Evolutionary conservation across 768 basidiomycete species (phyloP).

Genomic region (Lepiota venenata): DNA sequence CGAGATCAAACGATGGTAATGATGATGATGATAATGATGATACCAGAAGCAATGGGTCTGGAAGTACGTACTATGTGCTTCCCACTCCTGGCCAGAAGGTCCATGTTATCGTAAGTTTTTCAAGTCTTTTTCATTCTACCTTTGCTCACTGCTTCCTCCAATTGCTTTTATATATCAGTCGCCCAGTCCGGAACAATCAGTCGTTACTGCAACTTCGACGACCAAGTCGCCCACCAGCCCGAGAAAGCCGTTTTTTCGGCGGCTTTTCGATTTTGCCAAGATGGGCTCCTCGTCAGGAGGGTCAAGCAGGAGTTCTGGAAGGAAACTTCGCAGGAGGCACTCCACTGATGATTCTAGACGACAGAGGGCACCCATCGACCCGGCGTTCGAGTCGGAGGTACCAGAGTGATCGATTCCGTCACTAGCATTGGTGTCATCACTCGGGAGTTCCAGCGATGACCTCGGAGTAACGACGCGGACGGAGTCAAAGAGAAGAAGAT

Average conservation of each 20-base stretch:
- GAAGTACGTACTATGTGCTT: slow-evolving; percentile 73
- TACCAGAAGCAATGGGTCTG: slow-evolving; percentile 51
- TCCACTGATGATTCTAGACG: slow-evolving; percentile 37
- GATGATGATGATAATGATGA: slow-evolving; percentile 29
- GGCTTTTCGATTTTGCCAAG: slow-evolving; percentile 49
- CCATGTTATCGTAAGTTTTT: slow-evolving; percentile 63
- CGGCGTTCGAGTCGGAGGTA: not conserved
- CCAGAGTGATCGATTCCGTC: not conserved
- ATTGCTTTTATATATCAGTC: slow-evolving; percentile 22
- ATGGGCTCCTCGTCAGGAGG: slow-evolving; percentile 31
- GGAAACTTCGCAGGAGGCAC: slow-evolving; percentile 46
- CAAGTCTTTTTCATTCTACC: slow-evolving; percentile 11
- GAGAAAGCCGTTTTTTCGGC: slow-evolving; percentile 60
- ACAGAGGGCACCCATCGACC: slow-evolving; percentile 1
- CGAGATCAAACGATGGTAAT: slow-evolving; percentile 14
- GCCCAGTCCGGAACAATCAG: slow-evolving; percentile 45
- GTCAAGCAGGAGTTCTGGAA: slow-evolving; percentile 25
- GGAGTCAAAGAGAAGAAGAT: no score
- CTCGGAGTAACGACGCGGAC: no score
- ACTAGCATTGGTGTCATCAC: not conserved
- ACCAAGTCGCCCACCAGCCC: slow-evolving; percentile 45
- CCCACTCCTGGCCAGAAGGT: slow-evolving; percentile 72
- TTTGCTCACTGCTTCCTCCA: slow-evolving; percentile 11
- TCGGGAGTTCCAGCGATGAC: not conserved
- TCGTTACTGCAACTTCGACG: slow-evolving; percentile 57